phyloP scores from a whole-genome alignment of 1,284 basidiomycete species.

The Sanghuangporus weigelae region DNA sequence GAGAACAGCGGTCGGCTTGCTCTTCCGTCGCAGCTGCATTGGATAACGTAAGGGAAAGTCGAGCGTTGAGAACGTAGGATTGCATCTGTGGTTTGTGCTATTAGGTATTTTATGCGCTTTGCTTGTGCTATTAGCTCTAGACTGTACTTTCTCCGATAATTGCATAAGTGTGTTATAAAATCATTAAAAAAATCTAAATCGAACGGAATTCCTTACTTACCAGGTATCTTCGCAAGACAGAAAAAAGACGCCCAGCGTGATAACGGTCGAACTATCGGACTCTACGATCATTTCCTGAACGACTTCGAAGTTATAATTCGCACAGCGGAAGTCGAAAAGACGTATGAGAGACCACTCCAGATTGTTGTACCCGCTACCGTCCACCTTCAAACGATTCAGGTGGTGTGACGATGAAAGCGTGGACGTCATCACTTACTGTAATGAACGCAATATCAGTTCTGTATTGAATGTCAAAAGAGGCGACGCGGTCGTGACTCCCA shows the following conservation, averaged over 20 bases:
- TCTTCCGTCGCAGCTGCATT: slow-evolving; percentile 59
- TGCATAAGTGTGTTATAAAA: not conserved
- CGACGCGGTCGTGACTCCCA: slow-evolving; percentile 83
- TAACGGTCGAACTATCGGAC: not conserved
- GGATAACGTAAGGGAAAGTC: slow-evolving; percentile 56
- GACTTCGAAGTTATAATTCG: slow-evolving; percentile 33
- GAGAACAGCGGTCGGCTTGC: slow-evolving; percentile 52
- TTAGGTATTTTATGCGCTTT: not conserved
- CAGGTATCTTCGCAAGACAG: not conserved
- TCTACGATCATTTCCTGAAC: not conserved
- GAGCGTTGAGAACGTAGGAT: not conserved
- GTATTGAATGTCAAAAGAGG: slow-evolving; percentile 73
- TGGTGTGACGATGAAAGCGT: not conserved
- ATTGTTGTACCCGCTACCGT: slow-evolving; percentile 86
- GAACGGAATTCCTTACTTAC: not conserved
- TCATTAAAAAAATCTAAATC: not conserved
- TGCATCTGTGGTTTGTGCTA: not conserved
- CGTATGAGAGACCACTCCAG: slow-evolving; percentile 88
- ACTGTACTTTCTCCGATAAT: not conserved
- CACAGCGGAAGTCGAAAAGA: slow-evolving; percentile 71
- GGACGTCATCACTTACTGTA: slow-evolving; percentile 47
- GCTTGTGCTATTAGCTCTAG: not conserved
- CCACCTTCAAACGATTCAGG: slow-evolving; percentile 45
- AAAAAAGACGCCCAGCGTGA: not conserved
- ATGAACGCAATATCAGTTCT: slow-evolving; percentile 45